Evolutionary conservation across 257 asterid genomes (phyloP).

Genomic region (Rauvolfia tetraphylla): DNA sequence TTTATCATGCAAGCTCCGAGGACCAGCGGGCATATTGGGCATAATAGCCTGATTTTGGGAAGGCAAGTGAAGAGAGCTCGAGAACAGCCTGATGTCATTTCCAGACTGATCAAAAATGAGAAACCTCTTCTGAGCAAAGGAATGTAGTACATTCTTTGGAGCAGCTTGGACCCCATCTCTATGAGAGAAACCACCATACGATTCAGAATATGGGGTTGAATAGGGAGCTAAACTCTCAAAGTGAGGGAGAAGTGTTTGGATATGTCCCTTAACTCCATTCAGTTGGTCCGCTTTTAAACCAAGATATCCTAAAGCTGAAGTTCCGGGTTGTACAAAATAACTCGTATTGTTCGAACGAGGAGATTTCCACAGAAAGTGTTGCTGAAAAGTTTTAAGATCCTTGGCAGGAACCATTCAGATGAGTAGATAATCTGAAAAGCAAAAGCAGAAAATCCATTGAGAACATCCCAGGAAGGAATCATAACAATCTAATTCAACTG

Average conservation of each 20-base stretch:
- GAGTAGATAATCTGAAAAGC: constrained; percentile 39
- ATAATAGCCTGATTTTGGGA: constrained; percentile 25
- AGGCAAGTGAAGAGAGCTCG: constrained; percentile 37
- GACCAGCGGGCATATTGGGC: constrained; percentile 25
- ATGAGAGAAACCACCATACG: constrained; percentile 20
- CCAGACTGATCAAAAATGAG: constrained; percentile 71
- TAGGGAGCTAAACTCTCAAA: constrained; percentile 26
- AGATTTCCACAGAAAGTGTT: constrained; percentile 43
- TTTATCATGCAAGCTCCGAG: constrained; percentile 20
- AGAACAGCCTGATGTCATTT: constrained; percentile 46
- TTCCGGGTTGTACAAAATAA: constrained; percentile 34
- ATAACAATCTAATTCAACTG: constrained; percentile 22
- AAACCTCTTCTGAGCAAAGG: constrained; percentile 41
- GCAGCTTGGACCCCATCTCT: constrained; percentile 30
- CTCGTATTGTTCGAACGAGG: constrained; percentile 35
- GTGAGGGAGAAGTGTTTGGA: constrained; percentile 16
- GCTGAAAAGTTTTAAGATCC: constrained; percentile 39
- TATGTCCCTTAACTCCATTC: constrained; percentile 29
- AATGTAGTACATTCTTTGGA: constrained; percentile 25
- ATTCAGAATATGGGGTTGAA: constrained; percentile 23
- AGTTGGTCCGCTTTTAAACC: constrained; percentile 25
- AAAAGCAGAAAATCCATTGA: constrained; percentile 9
- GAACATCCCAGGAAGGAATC: constrained; percentile 16
- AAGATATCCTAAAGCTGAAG: constrained; percentile 28
- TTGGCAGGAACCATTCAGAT: constrained; percentile 53